phyloP scores from a whole-genome alignment of 768 basidiomycete species.

The Podaxis sp. region DNA sequence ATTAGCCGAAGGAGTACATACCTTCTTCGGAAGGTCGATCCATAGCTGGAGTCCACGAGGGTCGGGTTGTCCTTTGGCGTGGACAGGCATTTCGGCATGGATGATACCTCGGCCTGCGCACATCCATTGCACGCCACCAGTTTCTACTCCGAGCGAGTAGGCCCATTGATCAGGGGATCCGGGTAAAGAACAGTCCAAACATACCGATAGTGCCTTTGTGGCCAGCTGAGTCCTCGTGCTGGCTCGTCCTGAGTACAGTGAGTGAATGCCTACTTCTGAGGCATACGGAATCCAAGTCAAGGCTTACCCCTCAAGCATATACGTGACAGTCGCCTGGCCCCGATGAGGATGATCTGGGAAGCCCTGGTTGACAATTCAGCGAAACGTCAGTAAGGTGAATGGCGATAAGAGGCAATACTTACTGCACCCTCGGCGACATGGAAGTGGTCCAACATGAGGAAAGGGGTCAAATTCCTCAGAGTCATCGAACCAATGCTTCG shows the following conservation, averaged over 20 bases:
- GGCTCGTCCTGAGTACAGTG: constrained; percentile 45
- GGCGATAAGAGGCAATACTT: constrained; percentile 22
- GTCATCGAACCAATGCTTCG: constrained; percentile 78
- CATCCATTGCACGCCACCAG: constrained; percentile 97
- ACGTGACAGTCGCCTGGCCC: constrained; percentile 86
- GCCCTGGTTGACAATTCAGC: constrained; percentile 41
- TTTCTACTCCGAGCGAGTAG: constrained; percentile 26
- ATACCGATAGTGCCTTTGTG: constrained; percentile 69
- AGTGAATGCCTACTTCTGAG: not conserved
- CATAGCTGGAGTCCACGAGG: constrained; percentile 87
- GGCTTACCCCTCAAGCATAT: constrained; percentile 78
- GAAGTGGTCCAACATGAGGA: constrained; percentile 89
- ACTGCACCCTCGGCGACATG: constrained; percentile 69
- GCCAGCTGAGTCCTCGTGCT: constrained; percentile 91
- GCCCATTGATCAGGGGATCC: not conserved
- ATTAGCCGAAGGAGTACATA: constrained; percentile 20
- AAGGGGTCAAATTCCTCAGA: constrained; percentile 83
- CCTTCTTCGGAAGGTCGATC: constrained; percentile 77
- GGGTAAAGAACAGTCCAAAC: not conserved
- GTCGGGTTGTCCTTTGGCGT: constrained; percentile 60
- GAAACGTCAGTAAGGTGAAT: no score
- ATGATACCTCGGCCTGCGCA: constrained; percentile 78
- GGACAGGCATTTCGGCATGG: constrained; percentile 88
- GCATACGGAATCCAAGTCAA: not conserved
- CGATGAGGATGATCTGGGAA: constrained; percentile 95